These are phyloP conservation scores for Aspergillus bridgeri DNA, from an alignment of 495 filamentous ascomycete species.

Conservation along the genomic window DNA sequence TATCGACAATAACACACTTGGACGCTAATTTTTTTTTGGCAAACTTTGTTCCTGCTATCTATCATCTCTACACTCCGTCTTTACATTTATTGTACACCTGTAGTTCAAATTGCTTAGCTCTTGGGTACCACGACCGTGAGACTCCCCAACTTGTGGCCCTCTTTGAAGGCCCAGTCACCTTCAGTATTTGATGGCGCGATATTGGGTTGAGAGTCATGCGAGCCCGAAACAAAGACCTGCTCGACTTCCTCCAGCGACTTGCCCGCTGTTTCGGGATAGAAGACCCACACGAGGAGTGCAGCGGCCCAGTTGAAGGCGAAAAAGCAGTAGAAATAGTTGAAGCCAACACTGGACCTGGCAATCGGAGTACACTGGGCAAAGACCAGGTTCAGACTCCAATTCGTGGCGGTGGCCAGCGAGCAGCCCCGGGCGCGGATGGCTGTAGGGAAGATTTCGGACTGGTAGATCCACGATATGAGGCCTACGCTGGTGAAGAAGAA, in stretches of 20 bases:
- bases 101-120: neutral
- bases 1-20: neutral
- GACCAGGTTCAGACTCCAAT: constrained; percentile 53
- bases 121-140: neutral
- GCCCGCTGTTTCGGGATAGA: constrained; percentile 52
- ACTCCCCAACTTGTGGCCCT: neutral
- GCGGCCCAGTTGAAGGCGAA: constrained; percentile 49
- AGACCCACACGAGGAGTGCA: constrained; percentile 39
- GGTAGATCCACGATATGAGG: constrained; percentile 55
- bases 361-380: constrained; percentile 56
- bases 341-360: constrained; percentile 44
- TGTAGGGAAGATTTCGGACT: constrained; percentile 56
- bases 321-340: constrained; percentile 53
- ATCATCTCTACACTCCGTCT: neutral
- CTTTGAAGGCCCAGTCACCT: neutral
- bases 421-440: constrained; percentile 52
- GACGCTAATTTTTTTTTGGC: too few relatives aligned
- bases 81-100: neutral
- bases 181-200: neutral
- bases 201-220: neutral
- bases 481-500: constrained; percentile 54
- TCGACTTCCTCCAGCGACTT: constrained; percentile 54
- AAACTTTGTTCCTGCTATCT: neutral
- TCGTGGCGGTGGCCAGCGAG: constrained; percentile 49
- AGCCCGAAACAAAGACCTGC: constrained; percentile 30